These are phyloP conservation scores for Thelonectria rubi DNA, from an alignment of 2,329 filamentous ascomycete genomes.

Conservation along the genomic window DNA sequence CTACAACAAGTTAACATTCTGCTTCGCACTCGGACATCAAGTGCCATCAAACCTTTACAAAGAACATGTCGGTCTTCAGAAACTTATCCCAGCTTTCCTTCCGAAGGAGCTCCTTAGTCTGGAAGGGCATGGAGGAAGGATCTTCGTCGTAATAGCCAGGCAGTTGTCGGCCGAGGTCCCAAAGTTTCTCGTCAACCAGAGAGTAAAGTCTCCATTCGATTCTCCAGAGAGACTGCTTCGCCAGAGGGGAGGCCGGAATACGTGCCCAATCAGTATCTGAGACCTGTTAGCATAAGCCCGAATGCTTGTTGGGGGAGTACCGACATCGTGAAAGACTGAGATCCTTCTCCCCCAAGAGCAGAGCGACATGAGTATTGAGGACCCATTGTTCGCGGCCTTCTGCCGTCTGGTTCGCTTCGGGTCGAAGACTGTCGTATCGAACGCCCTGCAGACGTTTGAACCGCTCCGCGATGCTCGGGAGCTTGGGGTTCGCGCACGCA, in stretches of 20 bases:
- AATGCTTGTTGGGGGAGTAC: constrained; percentile 40
- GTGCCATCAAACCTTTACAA: constrained; percentile 65
- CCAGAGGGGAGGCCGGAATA: constrained; percentile 60
- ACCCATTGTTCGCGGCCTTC: constrained; percentile 73
- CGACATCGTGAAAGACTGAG: constrained; percentile 67
- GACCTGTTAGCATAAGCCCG: constrained; percentile 5
- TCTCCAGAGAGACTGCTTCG: constrained; percentile 68
- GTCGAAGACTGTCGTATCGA: constrained; percentile 70
- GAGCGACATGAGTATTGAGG: constrained; percentile 70
- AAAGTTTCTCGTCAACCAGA: constrained; percentile 59
- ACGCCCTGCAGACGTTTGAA: constrained; percentile 68
- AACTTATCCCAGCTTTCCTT: constrained; percentile 63
- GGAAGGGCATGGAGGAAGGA: constrained; percentile 55
- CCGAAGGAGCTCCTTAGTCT: constrained; percentile 56
- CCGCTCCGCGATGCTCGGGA: constrained; percentile 58
- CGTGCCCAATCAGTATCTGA: constrained; percentile 68
- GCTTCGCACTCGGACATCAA: not conserved
- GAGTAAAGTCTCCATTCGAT: constrained; percentile 66
- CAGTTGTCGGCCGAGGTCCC: constrained; percentile 63
- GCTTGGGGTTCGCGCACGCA: constrained; percentile 60
- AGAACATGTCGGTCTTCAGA: constrained; percentile 69
- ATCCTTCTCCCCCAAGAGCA: constrained; percentile 72
- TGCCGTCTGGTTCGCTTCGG: constrained; percentile 59
- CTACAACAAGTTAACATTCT: constrained; percentile 47
- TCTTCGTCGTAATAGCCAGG: constrained; percentile 61